Evolutionary conservation across 2,329 filamentous ascomycete species (phyloP).

Genomic region (Huntiella moniliformis): DNA sequence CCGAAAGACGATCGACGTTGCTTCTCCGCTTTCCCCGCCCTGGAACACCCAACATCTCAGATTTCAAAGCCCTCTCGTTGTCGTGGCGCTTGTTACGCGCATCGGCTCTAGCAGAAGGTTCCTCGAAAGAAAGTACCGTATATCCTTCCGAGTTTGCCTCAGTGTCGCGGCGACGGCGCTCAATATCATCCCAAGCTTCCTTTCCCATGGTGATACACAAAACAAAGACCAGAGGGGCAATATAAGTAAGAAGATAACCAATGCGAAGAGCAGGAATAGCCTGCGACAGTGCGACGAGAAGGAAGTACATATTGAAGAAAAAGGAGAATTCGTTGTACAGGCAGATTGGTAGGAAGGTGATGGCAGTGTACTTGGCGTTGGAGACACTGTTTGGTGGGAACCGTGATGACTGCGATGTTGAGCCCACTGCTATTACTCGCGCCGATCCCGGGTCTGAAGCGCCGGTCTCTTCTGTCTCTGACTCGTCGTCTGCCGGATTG

Average conservation of each 20-base stretch:
- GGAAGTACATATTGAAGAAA: constrained; percentile 99
- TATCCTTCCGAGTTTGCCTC: constrained; percentile 92
- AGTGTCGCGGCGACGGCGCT: constrained; percentile 63
- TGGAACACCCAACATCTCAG: constrained; percentile 17
- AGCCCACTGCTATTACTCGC: constrained; percentile 58
- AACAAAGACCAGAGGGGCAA: constrained; percentile 82
- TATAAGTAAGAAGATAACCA: constrained; percentile 85
- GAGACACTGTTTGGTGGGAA: constrained; percentile 86
- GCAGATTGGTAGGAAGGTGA: constrained; percentile 84
- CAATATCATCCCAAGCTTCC: constrained; percentile 87
- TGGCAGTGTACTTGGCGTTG: constrained; percentile 92
- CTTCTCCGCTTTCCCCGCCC: constrained; percentile 11
- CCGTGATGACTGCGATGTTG: constrained; percentile 44
- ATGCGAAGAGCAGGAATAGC: constrained; percentile 77
- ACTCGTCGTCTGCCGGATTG: constrained; percentile 21
- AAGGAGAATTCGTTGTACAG: constrained; percentile 98
- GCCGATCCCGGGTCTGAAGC: constrained; percentile 50
- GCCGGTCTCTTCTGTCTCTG: constrained; percentile 30
- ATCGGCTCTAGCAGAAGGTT: constrained; percentile 23
- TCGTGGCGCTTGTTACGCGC: constrained; percentile 14
- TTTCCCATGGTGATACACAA: constrained; percentile 84
- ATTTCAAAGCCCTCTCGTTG: constrained; percentile 23
- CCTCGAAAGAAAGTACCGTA: constrained; percentile 53
- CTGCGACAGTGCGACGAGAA: constrained; percentile 86
- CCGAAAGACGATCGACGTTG: constrained; percentile 28